phyloP scores from a whole-genome alignment of 805 yeast species.

The Diddensiella transvaalensis region DNA sequence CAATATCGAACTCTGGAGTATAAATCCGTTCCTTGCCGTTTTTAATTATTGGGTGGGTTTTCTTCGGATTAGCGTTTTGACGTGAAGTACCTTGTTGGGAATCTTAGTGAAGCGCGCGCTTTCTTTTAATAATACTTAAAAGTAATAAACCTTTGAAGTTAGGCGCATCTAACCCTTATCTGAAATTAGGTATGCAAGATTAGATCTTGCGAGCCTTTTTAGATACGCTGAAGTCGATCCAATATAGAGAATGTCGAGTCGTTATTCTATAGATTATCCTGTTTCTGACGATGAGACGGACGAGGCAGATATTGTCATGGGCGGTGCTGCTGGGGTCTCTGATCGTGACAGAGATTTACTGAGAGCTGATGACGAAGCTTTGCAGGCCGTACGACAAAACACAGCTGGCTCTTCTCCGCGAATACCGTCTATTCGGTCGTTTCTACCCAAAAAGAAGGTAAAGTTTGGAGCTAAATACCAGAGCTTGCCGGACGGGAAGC shows the following conservation, averaged over 20 bases:
- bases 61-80: too few relatives aligned
- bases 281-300: slow-evolving; percentile 16
- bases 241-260: slow-evolving; percentile 6
- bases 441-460: slow-evolving; percentile 18
- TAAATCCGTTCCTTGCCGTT: too few relatives aligned
- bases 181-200: too few relatives aligned
- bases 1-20: too few relatives aligned
- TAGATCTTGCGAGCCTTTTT: too few relatives aligned
- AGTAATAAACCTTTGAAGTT: not conserved
- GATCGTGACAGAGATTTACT: slow-evolving; percentile 22
- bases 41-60: too few relatives aligned
- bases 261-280: slow-evolving; percentile 16
- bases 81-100: too few relatives aligned
- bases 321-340: slow-evolving; percentile 14
- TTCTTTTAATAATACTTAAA: too few relatives aligned
- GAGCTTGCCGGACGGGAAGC: slow-evolving; percentile 7
- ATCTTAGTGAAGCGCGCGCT: not conserved
- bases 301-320: slow-evolving; percentile 19
- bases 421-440: slow-evolving; percentile 5
- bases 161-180: too few relatives aligned
- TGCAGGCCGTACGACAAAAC: slow-evolving; percentile 14
- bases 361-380: slow-evolving; percentile 21
- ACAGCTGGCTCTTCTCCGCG: slow-evolving; percentile 5
- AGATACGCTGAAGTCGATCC: too few relatives aligned
- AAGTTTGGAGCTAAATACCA: slow-evolving; percentile 9